Evolutionary conservation across 805 yeast genomes (phyloP).

Genomic region (Soucietia sequanensis): DNA sequence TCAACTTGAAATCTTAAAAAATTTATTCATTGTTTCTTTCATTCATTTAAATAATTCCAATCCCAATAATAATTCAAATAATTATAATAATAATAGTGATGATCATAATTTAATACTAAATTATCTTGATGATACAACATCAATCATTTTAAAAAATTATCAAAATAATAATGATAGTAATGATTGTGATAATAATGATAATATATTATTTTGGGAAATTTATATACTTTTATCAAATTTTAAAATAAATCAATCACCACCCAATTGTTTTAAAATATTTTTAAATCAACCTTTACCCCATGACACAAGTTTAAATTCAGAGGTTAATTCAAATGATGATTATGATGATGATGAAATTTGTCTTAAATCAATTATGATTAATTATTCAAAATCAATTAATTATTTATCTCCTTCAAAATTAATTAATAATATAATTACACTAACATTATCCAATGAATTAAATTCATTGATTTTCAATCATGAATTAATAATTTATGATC

Average conservation of each 20-base stretch:
- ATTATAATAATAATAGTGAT: conserved; percentile 34
- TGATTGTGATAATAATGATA: conserved; percentile 10
- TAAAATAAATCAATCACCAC: conserved; percentile 40
- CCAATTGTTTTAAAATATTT: conserved; percentile 26
- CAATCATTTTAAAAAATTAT: conserved; percentile 40
- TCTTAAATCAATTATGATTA: conserved; percentile 16
- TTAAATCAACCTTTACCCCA: conserved; percentile 12
- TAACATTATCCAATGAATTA: conserved; percentile 36
- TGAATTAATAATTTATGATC: conserved; percentile 25
- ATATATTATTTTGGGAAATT: conserved; percentile 47
- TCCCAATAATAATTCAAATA: too few species aligned
- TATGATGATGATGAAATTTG: too few species aligned
- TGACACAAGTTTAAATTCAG: neutral
- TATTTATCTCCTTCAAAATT: conserved; percentile 11
- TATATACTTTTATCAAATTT: conserved; percentile 46
- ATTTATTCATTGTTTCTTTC: conserved; percentile 44
- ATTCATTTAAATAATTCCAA: too few species aligned
- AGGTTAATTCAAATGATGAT: neutral
- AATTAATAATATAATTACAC: conserved; percentile 23
- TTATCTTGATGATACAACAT: conserved; percentile 47
- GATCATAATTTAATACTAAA: conserved; percentile 50
- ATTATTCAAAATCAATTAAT: conserved; percentile 23
- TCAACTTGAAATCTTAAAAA: conserved; percentile 42
- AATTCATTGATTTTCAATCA: conserved; percentile 19
- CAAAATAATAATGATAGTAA: conserved; percentile 8